Base-by-base conservation (phyloP, 2,329 filamentous ascomycete species). In the Immersiporthe knoxdaviesiana region DNA sequence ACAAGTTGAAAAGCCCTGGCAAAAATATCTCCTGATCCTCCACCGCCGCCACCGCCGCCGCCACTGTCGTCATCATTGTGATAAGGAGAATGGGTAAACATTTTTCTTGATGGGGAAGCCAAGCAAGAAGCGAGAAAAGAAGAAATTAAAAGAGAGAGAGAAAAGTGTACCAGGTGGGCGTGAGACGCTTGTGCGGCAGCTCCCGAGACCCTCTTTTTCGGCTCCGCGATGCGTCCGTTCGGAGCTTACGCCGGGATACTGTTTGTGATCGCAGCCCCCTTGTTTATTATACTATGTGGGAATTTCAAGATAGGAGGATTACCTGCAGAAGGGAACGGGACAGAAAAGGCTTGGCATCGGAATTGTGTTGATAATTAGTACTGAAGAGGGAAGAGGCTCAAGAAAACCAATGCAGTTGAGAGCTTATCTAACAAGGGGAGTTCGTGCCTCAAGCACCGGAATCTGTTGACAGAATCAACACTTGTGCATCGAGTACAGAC, bases 161-260 rank as follows among this genome's bases (percentile, higher is more conserved):
- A 50, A 50, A 54, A 30, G 24, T 27, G 50, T 30, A 6, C 7
- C n/a, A 11, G 50, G 24, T 30, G 50, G 50, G 24, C 50, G 12
- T 10, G 12, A 32, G 11, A 30, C 32, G 24, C 39, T 18, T 37
- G n/a, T 16, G 65, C 58, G 58, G 65, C 47, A 56, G 58, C 39
- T 39, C 39, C 65, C 65, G 65, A 61, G 37, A 37, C n/a, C 59
- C 59, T 32, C 44, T 47, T 47, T 47, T 30, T 62, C 59, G 59
- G 65, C 65, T 62, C 65, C 65, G 59, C 47, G 54, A 12, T n/a
- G 32, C 21, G 32, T 61, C 65, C 65, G 58, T 35, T 67, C 58
- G 58, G 56, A 27, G 24, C 27, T 10, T 14, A 18, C 27, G 24
- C 61, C 27, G 44, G 61, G 11, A 32, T 44, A 18, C 35, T 35